Evolutionary conservation across 2,329 filamentous ascomycete genomes (phyloP).

Genomic region (Fusarium dimerum): DNA sequence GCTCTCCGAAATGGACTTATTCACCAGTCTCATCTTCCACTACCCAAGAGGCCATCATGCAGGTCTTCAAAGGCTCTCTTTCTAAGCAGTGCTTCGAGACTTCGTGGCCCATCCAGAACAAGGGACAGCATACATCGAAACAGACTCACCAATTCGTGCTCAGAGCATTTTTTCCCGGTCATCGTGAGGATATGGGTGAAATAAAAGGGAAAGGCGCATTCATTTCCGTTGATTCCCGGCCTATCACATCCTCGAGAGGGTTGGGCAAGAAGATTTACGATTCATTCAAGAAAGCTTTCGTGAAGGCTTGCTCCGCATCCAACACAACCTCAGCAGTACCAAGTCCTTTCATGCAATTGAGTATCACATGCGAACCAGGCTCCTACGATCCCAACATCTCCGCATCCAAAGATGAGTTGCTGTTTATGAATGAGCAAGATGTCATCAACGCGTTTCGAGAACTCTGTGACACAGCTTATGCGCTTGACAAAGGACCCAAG

Average conservation of each 20-base stretch:
- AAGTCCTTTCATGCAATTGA: conserved; percentile 63
- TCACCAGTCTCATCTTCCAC: conserved; percentile 52
- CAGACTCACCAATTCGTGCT: conserved; percentile 8
- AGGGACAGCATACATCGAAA: background rate
- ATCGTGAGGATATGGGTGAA: conserved; percentile 44
- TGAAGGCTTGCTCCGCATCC: conserved; percentile 25
- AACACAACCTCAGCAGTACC: conserved; percentile 35
- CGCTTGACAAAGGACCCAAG: background rate
- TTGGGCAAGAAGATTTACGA: conserved; percentile 60
- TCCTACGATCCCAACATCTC: conserved; percentile 75
- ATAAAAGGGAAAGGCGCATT: conserved; percentile 54
- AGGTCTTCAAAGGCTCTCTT: conserved; percentile 61
- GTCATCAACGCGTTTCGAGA: conserved; percentile 48
- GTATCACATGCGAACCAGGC: conserved; percentile 60
- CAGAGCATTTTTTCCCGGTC: conserved; percentile 56
- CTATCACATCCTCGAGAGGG: conserved; percentile 56
- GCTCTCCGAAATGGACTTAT: conserved; percentile 60
- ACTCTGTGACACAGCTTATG: conserved; percentile 46
- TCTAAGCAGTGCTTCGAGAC: conserved; percentile 54
- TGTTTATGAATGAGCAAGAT: conserved; percentile 59
- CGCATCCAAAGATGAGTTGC: conserved; percentile 69
- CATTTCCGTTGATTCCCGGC: conserved; percentile 69
- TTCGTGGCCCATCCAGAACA: conserved; percentile 28
- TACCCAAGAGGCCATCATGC: conserved; percentile 60
- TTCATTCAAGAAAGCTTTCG: conserved; percentile 54